Percentiles rank a stretch among this genome's conserved stretches.
Evolutionary conservation across 331 rosid species (phyloP).

Genomic region (Phaseolus coccineus): DNA sequence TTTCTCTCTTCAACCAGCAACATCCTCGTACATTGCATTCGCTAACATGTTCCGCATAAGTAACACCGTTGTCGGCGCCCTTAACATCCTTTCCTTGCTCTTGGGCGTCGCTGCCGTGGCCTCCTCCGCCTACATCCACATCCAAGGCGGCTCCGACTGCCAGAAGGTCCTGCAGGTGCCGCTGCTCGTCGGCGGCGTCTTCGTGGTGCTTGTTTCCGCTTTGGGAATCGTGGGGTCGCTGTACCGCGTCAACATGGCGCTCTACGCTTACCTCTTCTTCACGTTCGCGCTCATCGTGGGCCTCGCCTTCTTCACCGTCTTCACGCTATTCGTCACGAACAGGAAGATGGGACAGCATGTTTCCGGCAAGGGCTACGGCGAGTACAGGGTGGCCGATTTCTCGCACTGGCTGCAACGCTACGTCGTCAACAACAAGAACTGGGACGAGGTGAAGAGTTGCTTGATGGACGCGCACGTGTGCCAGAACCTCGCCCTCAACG

Average conservation of each 20-base stretch:
- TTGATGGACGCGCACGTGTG: slow-evolving; percentile 70
- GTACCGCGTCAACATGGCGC: slow-evolving; percentile 56
- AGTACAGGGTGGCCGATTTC: slow-evolving; percentile 66
- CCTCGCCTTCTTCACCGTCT: slow-evolving; percentile 65
- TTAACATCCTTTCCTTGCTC: slow-evolving; percentile 63
- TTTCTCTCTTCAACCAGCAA: too few species aligned
- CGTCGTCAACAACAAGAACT: slow-evolving; percentile 67
- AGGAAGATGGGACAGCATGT: slow-evolving; percentile 60
- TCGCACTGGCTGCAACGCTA: slow-evolving; percentile 78
- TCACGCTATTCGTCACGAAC: slow-evolving; percentile 72
- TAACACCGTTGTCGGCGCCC: slow-evolving; percentile 68
- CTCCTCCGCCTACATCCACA: slow-evolving; percentile 51
- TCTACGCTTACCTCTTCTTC: slow-evolving; percentile 63
- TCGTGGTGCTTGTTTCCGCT: slow-evolving; percentile 56
- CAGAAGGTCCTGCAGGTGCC: slow-evolving; percentile 70
- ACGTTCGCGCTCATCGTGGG: slow-evolving; percentile 61
- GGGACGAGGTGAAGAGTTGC: slow-evolving; percentile 79
- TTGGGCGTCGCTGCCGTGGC: slow-evolving; percentile 58
- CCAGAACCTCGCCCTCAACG: slow-evolving; percentile 45
- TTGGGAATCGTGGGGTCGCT: slow-evolving; percentile 69
- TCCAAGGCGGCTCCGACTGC: slow-evolving; percentile 60
- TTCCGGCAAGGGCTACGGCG: slow-evolving; percentile 65
- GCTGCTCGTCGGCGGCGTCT: slow-evolving; percentile 60
- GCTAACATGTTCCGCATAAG: slow-evolving; percentile 61
- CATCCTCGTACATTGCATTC: too few species aligned